These are phyloP conservation scores for Helotiales sp. DNA, from an alignment of 2,329 filamentous ascomycete species.

Conservation along the genomic window DNA sequence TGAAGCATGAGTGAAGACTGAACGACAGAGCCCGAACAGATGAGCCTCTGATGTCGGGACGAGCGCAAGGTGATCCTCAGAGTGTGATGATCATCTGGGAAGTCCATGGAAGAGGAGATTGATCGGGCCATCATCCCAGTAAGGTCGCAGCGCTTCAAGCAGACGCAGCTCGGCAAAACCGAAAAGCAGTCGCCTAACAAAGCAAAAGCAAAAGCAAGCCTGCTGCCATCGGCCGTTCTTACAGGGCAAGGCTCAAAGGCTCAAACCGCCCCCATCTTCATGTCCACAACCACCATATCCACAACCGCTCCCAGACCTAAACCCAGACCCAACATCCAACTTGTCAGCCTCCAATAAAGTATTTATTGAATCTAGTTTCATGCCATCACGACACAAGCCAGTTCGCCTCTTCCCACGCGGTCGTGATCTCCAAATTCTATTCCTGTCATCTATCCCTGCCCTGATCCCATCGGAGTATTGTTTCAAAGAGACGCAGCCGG, in stretches of 20 bases:
- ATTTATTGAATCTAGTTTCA: conserved; percentile 9
- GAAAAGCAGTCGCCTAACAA: conserved; percentile 16
- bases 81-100: background rate
- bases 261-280: background rate
- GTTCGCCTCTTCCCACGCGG: conserved; percentile 2
- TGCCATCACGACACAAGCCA: conserved; percentile 5
- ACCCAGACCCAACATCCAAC: background rate
- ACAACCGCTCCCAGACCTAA: background rate
- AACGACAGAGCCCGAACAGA: too few relatives aligned
- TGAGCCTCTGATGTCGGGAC: background rate
- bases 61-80: background rate
- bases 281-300: background rate
- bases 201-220: too few relatives aligned
- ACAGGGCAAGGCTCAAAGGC: background rate
- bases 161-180: conserved; percentile 28
- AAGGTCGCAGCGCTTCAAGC: conserved; percentile 22
- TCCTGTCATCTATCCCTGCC: conserved; percentile 24
- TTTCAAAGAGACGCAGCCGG: conserved; percentile 32
- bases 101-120: background rate
- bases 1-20: background rate
- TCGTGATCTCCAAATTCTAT: conserved; percentile 12
- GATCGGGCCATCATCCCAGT: conserved; percentile 7
- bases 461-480: conserved; percentile 26
- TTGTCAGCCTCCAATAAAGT: conserved; percentile 16
- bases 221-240: background rate